Conservation (phyloP, 345 rosid genomes). For the Eucalyptus coolabah region DNA sequence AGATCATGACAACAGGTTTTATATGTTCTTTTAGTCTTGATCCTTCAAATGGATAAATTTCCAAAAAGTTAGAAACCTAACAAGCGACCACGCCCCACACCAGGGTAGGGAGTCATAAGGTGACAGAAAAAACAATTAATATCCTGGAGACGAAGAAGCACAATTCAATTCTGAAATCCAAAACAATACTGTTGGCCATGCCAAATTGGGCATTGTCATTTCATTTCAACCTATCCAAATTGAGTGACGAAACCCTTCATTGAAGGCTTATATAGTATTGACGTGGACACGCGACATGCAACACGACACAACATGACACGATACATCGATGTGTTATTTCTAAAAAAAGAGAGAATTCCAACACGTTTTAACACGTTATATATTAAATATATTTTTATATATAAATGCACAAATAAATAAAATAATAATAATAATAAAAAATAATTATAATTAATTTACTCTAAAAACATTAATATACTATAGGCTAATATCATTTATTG, state of each 20-base stretch:
- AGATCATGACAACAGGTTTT: background rate
- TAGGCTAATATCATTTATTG: no score
- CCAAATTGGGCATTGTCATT: background rate
- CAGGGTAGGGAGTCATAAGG: background rate
- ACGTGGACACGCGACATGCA: no score
- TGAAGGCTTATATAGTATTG: no score
- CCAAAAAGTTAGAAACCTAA: background rate
- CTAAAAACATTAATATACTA: no score
- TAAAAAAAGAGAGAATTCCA: no score
- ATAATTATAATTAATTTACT: no score
- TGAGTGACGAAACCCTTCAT: background rate
- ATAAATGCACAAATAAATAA: no score
- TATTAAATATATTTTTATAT: no score
- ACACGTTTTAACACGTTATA: no score
- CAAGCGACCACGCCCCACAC: background rate
- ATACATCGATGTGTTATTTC: accelerated
- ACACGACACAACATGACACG: no score
- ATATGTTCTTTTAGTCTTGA: background rate
- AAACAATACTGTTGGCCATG: background rate
- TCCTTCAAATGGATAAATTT: background rate
- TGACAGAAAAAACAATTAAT: background rate
- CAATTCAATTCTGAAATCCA: background rate
- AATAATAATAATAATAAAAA: no score
- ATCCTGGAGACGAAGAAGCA: background rate
- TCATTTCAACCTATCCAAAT: background rate